A percentile compares a stretch with the other conserved stretches of the same genome.
Conservation (phyloP, 192 early-diverging fungal genomes). For the Paraglomus occultum region DNA sequence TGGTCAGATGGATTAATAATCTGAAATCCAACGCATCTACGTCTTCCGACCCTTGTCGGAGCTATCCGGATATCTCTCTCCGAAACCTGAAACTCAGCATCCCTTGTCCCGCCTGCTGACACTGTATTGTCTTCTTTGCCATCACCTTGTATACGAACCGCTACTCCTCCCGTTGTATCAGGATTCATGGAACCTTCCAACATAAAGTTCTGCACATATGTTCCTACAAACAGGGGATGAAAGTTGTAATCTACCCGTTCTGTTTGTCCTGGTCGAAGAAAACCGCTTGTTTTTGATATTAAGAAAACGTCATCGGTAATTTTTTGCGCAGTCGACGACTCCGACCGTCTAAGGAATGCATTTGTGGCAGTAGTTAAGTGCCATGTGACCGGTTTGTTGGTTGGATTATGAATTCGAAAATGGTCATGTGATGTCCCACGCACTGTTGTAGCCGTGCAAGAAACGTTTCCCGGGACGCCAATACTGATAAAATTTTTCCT, state of each 20-base stretch:
- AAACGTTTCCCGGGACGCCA: constrained; percentile 19
- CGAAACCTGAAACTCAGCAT: constrained; percentile 25
- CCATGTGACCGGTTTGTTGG: constrained; percentile 29
- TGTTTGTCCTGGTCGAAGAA: constrained; percentile 16
- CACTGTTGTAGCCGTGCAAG: constrained; percentile 14
- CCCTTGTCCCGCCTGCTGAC: background rate
- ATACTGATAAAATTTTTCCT: constrained; percentile 27
- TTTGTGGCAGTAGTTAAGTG: constrained; percentile 30
- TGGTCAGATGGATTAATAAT: constrained; percentile 27
- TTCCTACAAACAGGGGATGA: constrained; percentile 25
- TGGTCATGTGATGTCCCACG: constrained; percentile 15
- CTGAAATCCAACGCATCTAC: constrained; percentile 26
- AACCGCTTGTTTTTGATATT: constrained; percentile 26
- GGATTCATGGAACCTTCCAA: constrained; percentile 26
- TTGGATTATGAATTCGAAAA: constrained; percentile 29
- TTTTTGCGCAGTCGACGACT: constrained; percentile 20
- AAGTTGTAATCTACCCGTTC: constrained; percentile 26
- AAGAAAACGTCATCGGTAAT: constrained; percentile 30
- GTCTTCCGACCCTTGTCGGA: constrained; percentile 23
- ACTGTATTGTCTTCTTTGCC: constrained; percentile 17
- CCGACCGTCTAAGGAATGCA: constrained; percentile 23
- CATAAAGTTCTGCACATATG: constrained; percentile 27
- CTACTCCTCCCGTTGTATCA: constrained; percentile 13
- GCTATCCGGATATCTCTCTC: constrained; percentile 15
- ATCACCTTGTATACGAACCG: constrained; percentile 27